phyloP scores from a whole-genome alignment of 106 monocot genomes.

The Vanilla planifolia region DNA sequence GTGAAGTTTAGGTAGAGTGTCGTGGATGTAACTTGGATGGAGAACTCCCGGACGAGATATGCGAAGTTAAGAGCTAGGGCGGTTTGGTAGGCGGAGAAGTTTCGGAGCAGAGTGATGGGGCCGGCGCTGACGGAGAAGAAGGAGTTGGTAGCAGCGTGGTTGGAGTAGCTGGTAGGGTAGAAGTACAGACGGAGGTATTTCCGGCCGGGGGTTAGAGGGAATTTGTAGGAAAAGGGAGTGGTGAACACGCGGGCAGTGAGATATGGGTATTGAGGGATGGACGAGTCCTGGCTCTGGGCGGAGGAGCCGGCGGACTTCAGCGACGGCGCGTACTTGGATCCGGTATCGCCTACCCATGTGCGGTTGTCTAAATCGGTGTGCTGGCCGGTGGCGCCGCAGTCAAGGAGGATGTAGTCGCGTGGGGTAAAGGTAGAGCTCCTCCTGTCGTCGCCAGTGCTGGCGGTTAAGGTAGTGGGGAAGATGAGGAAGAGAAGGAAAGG shows the following conservation, averaged over 20 bases:
- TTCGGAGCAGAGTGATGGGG: constrained; percentile 37
- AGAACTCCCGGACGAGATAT: constrained; percentile 39
- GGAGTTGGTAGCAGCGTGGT: constrained; percentile 19
- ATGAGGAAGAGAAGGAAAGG: constrained; percentile 1
- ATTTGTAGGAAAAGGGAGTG: constrained; percentile 47
- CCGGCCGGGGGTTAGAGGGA: constrained; percentile 54
- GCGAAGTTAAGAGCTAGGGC: constrained; percentile 40
- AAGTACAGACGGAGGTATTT: constrained; percentile 50
- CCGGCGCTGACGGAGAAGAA: constrained; percentile 48
- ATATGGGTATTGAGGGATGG: constrained; percentile 29
- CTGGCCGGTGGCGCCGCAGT: constrained; percentile 33
- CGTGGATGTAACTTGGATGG: constrained; percentile 26
- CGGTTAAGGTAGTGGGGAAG: not conserved
- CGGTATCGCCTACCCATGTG: constrained; percentile 37
- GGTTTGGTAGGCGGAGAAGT: constrained; percentile 51
- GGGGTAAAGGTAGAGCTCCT: constrained; percentile 10
- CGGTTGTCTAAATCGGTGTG: constrained; percentile 3
- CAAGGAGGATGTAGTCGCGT: constrained; percentile 33
- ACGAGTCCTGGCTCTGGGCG: constrained; percentile 18
- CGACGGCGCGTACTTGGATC: constrained; percentile 16
- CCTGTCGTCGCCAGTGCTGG: not conserved
- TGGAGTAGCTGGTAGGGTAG: constrained; percentile 30
- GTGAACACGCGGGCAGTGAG: constrained; percentile 42
- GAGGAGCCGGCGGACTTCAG: constrained; percentile 11
- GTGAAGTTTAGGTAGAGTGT: constrained; percentile 44